These are phyloP conservation scores for Mucor irregularis DNA, from an alignment of 371 early-diverging fungal species.

Conservation along the genomic window DNA sequence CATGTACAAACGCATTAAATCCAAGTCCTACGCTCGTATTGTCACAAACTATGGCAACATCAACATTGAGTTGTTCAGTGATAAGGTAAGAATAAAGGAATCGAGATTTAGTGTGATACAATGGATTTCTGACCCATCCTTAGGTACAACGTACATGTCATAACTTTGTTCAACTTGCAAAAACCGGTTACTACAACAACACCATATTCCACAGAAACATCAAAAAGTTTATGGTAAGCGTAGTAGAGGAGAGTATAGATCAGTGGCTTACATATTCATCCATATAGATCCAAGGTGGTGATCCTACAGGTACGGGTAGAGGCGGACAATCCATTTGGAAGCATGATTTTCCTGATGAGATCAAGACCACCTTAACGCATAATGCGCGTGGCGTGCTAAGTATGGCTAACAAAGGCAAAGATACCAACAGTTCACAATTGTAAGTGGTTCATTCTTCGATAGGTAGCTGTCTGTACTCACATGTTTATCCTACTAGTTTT, in stretches of 20 bases:
- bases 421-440: slow-evolving; percentile 90
- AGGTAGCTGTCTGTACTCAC: background rate
- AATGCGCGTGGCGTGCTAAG: slow-evolving; percentile 75
- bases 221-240: slow-evolving; percentile 87
- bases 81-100: slow-evolving; percentile 40
- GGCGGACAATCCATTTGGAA: slow-evolving; percentile 90
- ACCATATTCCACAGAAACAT: slow-evolving; percentile 88
- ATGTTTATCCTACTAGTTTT: slow-evolving; percentile 54
- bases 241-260: background rate
- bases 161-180: slow-evolving; percentile 89
- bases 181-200: slow-evolving; percentile 81
- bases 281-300: slow-evolving; percentile 87
- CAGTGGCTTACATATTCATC: background rate
- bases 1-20: slow-evolving; percentile 80
- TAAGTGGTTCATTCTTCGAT: slow-evolving; percentile 38
- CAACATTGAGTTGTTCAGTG: slow-evolving; percentile 85
- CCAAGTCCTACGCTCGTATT: slow-evolving; percentile 76
- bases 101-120: background rate
- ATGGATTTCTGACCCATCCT: background rate
- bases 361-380: slow-evolving; percentile 74
- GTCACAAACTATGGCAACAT: slow-evolving; percentile 86
- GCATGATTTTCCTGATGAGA: slow-evolving; percentile 79
- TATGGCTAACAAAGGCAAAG: slow-evolving; percentile 91
- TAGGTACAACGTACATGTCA: slow-evolving; percentile 86
- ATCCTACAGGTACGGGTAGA: slow-evolving; percentile 88